Conservation (phyloP, 768 basidiomycete species). For the Termitomyces sp. region DNA sequence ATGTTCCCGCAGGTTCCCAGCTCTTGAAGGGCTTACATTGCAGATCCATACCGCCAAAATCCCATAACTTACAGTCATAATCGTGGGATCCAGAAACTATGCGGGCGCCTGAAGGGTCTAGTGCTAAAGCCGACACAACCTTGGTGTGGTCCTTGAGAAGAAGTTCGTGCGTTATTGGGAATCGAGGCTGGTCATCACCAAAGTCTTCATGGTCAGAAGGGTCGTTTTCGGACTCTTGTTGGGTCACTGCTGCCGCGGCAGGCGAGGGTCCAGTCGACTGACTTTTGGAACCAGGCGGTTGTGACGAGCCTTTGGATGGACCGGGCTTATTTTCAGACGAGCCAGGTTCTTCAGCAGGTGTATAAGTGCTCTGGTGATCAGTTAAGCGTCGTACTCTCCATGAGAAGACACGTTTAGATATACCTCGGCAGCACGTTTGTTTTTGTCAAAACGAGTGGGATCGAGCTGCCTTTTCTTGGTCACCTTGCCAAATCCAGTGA, state of each 20-base stretch:
- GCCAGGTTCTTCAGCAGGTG: background rate
- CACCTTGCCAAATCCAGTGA: constrained; percentile 79
- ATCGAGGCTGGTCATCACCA: constrained; percentile 51
- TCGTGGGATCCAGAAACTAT: constrained; percentile 92
- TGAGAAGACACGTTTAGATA: constrained; percentile 6
- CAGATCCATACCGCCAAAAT: constrained; percentile 96
- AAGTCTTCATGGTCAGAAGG: constrained; percentile 44
- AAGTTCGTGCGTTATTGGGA: constrained; percentile 91
- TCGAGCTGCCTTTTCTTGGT: constrained; percentile 63
- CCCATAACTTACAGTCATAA: constrained; percentile 98
- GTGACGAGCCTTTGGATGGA: constrained; percentile 12
- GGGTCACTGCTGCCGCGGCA: constrained; percentile 15
- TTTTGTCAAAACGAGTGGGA: constrained; percentile 76
- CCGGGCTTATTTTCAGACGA: constrained; percentile 13
- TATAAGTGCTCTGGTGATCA: background rate
- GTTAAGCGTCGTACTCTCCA: background rate
- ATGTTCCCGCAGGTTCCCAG: constrained; percentile 93
- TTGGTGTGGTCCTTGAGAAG: constrained; percentile 93
- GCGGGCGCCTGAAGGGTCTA: constrained; percentile 94
- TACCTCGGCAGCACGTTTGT: constrained; percentile 55
- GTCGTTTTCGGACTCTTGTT: constrained; percentile 49
- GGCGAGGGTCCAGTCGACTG: constrained; percentile 24
- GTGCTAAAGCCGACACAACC: constrained; percentile 86
- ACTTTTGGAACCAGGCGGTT: background rate
- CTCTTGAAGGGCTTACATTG: constrained; percentile 92